Base-by-base conservation (phyloP, 805 yeast species). In the Starmera dryadoides region DNA sequence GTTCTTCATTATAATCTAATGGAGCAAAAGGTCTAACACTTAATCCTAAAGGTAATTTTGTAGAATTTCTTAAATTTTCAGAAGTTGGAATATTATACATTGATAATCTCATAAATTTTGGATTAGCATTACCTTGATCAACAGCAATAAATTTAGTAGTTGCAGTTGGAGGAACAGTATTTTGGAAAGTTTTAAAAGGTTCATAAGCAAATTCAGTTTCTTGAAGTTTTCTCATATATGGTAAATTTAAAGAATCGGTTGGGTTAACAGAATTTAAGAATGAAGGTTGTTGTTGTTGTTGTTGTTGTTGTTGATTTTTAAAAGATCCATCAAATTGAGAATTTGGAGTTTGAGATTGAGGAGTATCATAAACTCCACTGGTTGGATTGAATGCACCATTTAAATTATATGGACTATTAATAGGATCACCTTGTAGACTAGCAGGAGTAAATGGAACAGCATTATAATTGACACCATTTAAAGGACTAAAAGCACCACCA, bases 91-190 rank as follows among this genome's bases (percentile, higher is more conserved):
- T 74, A 48, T 81, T 78, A 60, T 87, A 86, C 85, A 88, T 75
- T 4, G 95, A 69, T 45, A 86, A 64, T 42, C 95, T 71, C 55
- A 85, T 75, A 58, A 79, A 79, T 43, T 85, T 77, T 4, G 98
- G 93, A 19, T 86, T 77, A 3, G 95, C 77, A 8, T 81, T 76
- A 6, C 95, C 95, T 57, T 89, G 95, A 57, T 93, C 98, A 22
- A 75, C 65, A 2, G 82, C 75, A 34, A 66, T 68, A 53, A 69
- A 86, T 45, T 77, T 80, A 0, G 91, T 85, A 0, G 95, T 81
- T 4, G 57, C 35, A 12, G 78, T 66, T 4, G 98, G 98, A 5
- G 98, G 95, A 10, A 77, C 71, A 2, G 86, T 81, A 53, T 86
- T 78, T 55, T 80, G 78, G 50, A 85, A 79, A 1, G 96, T 83